Evolutionary conservation across 768 basidiomycete genomes (phyloP).

Genomic region (Saitozyma sp.): DNA sequence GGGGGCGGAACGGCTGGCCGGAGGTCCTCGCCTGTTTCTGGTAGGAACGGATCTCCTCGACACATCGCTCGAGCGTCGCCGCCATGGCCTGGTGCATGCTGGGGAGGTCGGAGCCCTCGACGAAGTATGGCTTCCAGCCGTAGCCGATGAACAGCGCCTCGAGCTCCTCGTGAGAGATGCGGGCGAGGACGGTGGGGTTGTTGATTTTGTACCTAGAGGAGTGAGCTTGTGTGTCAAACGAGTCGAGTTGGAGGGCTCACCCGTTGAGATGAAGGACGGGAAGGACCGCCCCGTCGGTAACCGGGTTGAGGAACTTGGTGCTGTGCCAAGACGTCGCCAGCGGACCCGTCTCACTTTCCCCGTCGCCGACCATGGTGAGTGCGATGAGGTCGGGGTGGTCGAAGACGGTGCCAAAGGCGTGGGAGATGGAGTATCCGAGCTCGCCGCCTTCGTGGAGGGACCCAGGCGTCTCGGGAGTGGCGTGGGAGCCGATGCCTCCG

Average conservation of each 20-base stretch:
- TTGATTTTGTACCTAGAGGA: conserved; percentile 41
- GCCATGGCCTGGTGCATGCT: conserved; percentile 50
- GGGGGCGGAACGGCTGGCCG: conserved; percentile 46
- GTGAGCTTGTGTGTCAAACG: background rate
- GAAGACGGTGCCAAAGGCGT: conserved; percentile 81
- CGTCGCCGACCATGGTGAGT: conserved; percentile 78
- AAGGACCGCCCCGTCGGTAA: conserved; percentile 82
- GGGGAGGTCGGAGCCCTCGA: conserved; percentile 44
- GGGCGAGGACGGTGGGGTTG: conserved; percentile 48
- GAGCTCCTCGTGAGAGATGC: conserved; percentile 39
- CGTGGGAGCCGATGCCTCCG: conserved; percentile 60
- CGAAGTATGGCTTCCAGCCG: conserved; percentile 48
- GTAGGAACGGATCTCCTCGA: conserved; percentile 39
- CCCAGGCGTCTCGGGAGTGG: conserved; percentile 80
- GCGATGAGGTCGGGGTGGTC: conserved; percentile 83
- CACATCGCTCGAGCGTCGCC: conserved; percentile 37
- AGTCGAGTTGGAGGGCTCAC: conserved; percentile 58
- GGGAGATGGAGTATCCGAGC: conserved; percentile 78
- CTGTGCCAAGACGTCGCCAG: conserved; percentile 65
- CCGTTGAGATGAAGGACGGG: conserved; percentile 90
- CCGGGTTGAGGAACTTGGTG: conserved; percentile 86
- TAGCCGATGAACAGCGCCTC: conserved; percentile 43
- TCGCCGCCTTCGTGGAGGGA: conserved; percentile 86
- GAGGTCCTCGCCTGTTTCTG: conserved; percentile 42
- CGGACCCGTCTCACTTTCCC: conserved; percentile 59